Evolutionary conservation across 106 monocot genomes (phyloP).

Genomic region (Dendrobium officinale): DNA sequence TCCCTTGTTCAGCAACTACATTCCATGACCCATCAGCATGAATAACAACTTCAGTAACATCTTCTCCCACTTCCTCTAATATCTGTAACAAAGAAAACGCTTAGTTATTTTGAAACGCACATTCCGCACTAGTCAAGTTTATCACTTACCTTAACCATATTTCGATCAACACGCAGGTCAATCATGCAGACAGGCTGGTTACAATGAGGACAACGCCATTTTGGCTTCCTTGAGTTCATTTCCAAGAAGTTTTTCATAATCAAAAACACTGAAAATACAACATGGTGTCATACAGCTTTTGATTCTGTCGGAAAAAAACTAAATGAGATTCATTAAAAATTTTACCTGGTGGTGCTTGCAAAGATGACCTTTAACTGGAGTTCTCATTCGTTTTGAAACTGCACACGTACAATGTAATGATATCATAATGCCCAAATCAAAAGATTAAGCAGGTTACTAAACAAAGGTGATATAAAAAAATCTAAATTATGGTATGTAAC

Average conservation of each 20-base stretch:
- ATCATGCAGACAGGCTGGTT: slow-evolving; percentile 60
- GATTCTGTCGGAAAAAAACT: not conserved
- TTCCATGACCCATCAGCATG: slow-evolving; percentile 59
- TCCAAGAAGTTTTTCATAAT: slow-evolving; percentile 93
- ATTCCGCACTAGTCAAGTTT: not conserved
- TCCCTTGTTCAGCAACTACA: slow-evolving; percentile 14
- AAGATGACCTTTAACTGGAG: slow-evolving; percentile 81
- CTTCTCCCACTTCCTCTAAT: slow-evolving; percentile 36
- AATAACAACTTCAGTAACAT: slow-evolving; percentile 38
- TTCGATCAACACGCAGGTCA: slow-evolving; percentile 77
- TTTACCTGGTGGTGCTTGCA: slow-evolving; percentile 93
- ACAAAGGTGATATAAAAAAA: too few species aligned
- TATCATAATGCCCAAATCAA: not conserved
- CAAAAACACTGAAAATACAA: slow-evolving; percentile 76
- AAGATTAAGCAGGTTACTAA: not conserved
- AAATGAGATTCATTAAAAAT: not conserved
- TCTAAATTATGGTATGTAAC: too few species aligned
- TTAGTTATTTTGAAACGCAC: not conserved
- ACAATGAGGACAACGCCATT: slow-evolving; percentile 90
- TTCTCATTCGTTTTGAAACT: slow-evolving; percentile 80
- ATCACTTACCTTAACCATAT: slow-evolving; percentile 67
- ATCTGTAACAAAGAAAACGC: slow-evolving; percentile 27
- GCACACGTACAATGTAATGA: slow-evolving; percentile 7
- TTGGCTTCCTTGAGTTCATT: slow-evolving; percentile 79
- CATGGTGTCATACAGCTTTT: not conserved